phyloP scores from a whole-genome alignment of 106 monocot genomes.

The Allium fistulosum region DNA sequence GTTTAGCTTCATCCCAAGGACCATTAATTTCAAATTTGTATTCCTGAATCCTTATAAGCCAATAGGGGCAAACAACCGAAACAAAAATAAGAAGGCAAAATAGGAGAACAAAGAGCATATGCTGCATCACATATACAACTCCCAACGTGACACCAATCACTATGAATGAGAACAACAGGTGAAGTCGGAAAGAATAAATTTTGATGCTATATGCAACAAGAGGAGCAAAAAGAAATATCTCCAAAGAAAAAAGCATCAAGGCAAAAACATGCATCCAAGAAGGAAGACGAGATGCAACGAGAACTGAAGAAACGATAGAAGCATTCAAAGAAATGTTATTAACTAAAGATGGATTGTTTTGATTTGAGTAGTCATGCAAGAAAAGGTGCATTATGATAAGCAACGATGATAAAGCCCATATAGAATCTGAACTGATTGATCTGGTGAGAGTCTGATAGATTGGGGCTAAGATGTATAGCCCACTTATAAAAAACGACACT shows the following conservation, averaged over 20 bases:
- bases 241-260: slow-evolving; percentile 78
- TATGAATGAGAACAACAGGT: slow-evolving; percentile 48
- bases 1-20: slow-evolving; percentile 98
- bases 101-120: slow-evolving; percentile 53
- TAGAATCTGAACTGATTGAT: slow-evolving; percentile 92
- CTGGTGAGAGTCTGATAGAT: slow-evolving; percentile 81
- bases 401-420: slow-evolving; percentile 67
- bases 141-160: slow-evolving; percentile 47
- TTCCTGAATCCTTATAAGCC: slow-evolving; percentile 95
- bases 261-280: slow-evolving; percentile 91
- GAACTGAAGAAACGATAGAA: slow-evolving; percentile 85
- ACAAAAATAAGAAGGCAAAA: slow-evolving; percentile 57
- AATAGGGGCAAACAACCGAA: slow-evolving; percentile 72
- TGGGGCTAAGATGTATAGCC: slow-evolving; percentile 74
- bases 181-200: slow-evolving; percentile 50
- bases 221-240: slow-evolving; percentile 82
- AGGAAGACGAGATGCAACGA: slow-evolving; percentile 82
- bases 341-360: slow-evolving; percentile 48
- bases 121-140: slow-evolving; percentile 49
- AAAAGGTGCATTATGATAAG: slow-evolving; percentile 83
- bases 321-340: slow-evolving; percentile 90
- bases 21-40: slow-evolving; percentile 99
- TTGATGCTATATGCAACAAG: slow-evolving; percentile 65
- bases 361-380: slow-evolving; percentile 77
- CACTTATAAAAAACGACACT: slow-evolving; percentile 69